Conservation (phyloP, 2,329 filamentous ascomycete species). For the Verticillium albo-atrum region DNA sequence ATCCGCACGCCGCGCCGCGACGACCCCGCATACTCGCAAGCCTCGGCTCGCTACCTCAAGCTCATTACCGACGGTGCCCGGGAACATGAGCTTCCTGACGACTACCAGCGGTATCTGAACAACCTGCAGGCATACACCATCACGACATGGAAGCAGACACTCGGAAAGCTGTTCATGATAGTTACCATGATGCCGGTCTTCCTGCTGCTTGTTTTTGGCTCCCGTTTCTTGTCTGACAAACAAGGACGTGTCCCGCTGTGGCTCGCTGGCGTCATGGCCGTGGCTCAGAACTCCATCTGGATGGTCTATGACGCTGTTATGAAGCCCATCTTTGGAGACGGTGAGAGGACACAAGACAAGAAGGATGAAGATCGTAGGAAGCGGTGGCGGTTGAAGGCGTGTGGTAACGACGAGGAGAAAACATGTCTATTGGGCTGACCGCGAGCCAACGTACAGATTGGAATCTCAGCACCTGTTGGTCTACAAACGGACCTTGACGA, state of each 20-base stretch:
- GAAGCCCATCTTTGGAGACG: constrained; percentile 74
- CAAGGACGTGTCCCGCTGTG: constrained; percentile 65
- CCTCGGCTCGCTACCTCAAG: constrained; percentile 78
- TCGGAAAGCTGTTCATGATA: constrained; percentile 59
- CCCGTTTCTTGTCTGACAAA: constrained; percentile 54
- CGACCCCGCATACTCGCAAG: constrained; percentile 69
- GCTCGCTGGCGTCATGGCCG: constrained; percentile 55
- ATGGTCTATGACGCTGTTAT: constrained; percentile 37
- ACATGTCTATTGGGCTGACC: neutral
- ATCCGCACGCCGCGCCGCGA: constrained; percentile 47
- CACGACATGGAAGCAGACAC: constrained; percentile 60
- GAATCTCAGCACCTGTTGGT: neutral
- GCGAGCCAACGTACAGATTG: neutral
- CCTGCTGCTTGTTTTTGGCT: constrained; percentile 18
- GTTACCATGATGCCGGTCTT: constrained; percentile 37
- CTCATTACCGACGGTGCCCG: constrained; percentile 73
- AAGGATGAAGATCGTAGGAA: constrained; percentile 9
- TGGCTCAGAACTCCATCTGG: constrained; percentile 41
- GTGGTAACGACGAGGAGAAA: constrained; percentile 2
- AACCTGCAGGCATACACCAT: constrained; percentile 65
- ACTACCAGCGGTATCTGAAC: constrained; percentile 72
- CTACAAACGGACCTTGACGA: neutral
- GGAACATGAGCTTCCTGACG: constrained; percentile 74
- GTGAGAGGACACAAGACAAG: constrained; percentile 58
- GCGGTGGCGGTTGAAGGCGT: constrained; percentile 2